Conservation (phyloP, 805 yeast species). For the Candida patagonica region DNA sequence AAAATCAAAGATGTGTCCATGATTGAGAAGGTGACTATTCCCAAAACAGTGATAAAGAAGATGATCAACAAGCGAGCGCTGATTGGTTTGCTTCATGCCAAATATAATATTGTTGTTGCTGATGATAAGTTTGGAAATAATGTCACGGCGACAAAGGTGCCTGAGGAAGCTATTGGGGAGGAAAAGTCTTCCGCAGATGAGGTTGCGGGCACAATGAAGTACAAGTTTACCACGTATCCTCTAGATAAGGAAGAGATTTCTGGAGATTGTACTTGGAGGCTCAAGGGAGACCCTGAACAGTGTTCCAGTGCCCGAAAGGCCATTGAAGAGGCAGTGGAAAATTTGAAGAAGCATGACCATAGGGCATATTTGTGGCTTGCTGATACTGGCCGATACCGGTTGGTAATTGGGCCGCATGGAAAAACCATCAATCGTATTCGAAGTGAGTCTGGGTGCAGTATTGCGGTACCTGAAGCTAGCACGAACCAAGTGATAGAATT, state of each 20-base stretch:
- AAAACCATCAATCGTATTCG: constrained; percentile 54
- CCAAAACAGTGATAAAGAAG: constrained; percentile 46
- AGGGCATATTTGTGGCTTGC: constrained; percentile 57
- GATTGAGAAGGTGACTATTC: constrained; percentile 51
- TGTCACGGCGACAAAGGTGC: constrained; percentile 30
- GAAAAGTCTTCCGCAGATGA: constrained; percentile 26
- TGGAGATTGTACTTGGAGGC: constrained; percentile 42
- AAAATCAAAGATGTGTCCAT: constrained; percentile 52
- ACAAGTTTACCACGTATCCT: constrained; percentile 39
- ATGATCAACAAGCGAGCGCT: constrained; percentile 60
- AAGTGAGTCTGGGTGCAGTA: constrained; percentile 44
- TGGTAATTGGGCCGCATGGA: constrained; percentile 72
- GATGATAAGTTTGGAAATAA: constrained; percentile 1
- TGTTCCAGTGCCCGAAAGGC: constrained; percentile 44
- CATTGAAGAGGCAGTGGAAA: constrained; percentile 41
- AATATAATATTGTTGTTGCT: constrained; percentile 27
- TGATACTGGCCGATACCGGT: constrained; percentile 43
- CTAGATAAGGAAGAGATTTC: constrained; percentile 16
- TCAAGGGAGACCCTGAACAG: constrained; percentile 43
- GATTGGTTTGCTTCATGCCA: constrained; percentile 45
- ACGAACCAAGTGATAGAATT: constrained; percentile 45
- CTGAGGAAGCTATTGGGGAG: constrained; percentile 29
- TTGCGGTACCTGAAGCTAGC: constrained; percentile 52
- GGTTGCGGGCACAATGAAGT: constrained; percentile 28
- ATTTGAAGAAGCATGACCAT: constrained; percentile 37